These are phyloP conservation scores for Neostapfia colusana DNA, from an alignment of 176 grass and related monocot genomes.

Conservation along the genomic window DNA sequence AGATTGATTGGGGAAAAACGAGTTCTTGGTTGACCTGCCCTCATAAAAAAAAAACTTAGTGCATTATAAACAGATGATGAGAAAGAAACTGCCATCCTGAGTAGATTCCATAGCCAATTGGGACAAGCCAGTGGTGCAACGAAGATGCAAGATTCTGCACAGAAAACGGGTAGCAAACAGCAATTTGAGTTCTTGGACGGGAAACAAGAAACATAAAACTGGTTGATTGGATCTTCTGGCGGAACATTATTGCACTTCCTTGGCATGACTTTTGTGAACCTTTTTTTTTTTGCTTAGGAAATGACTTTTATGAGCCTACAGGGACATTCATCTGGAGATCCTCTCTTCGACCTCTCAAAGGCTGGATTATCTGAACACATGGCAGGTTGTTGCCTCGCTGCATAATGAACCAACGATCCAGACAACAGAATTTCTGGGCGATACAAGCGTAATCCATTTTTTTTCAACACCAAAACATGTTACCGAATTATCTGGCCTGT, in stretches of 20 bases:
- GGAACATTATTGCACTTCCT: conserved; percentile 13
- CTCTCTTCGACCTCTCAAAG: conserved; percentile 21
- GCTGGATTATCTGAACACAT: conserved; percentile 18
- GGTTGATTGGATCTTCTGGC: conserved; percentile 19
- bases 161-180: conserved; percentile 34
- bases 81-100: not conserved
- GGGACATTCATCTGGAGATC: conserved; percentile 34
- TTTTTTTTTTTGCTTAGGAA: not conserved
- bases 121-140: conserved; percentile 34
- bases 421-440: not conserved
- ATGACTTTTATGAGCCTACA: conserved; percentile 45
- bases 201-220: conserved; percentile 31
- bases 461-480: not conserved
- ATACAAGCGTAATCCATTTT: not conserved
- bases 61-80: not conserved
- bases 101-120: conserved; percentile 37
- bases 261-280: conserved; percentile 40
- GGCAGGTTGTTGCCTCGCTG: conserved; percentile 4
- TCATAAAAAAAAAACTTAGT: conserved; percentile 36
- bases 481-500: not conserved
- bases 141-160: conserved; percentile 54
- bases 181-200: conserved; percentile 47
- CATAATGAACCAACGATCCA: not conserved
- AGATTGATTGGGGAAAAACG: conserved; percentile 26
- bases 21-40: conserved; percentile 51